A percentile compares a stretch with the other conserved stretches of the same genome.
Conservation (phyloP, 768 basidiomycete species). For the Naganishia friedmannii region DNA sequence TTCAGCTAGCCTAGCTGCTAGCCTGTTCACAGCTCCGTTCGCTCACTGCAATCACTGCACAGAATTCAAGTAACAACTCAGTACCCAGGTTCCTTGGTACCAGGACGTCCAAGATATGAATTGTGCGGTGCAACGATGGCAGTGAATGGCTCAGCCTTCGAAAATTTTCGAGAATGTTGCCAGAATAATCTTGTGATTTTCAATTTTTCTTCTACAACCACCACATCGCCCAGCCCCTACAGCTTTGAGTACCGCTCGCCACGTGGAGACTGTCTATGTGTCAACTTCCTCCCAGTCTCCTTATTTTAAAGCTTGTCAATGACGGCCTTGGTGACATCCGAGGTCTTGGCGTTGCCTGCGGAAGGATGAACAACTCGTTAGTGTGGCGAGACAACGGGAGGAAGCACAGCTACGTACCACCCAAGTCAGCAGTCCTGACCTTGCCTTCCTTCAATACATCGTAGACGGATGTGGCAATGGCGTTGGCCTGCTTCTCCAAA, state of each 20-base stretch:
- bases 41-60: too few species aligned
- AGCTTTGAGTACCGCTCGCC: conserved; percentile 6
- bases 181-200: conserved; percentile 12
- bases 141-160: not conserved
- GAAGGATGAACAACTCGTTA: conserved; percentile 16
- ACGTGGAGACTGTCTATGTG: not conserved
- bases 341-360: conserved; percentile 79
- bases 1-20: not conserved
- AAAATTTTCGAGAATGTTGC: not conserved
- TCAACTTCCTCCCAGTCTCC: not conserved
- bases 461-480: conserved; percentile 86
- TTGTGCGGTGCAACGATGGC: not conserved
- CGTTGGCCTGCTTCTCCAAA: conserved; percentile 88
- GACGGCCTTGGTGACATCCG: conserved; percentile 89
- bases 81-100: too few species aligned
- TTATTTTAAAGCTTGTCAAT: conserved; percentile 67
- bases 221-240: conserved; percentile 12
- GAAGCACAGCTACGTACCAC: conserved; percentile 61
- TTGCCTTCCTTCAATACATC: conserved; percentile 84
- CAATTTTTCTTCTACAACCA: conserved; percentile 13
- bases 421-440: conserved; percentile 91
- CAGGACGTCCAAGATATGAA: too few species aligned
- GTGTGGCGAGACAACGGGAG: conserved; percentile 23
- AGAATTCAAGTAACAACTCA: too few species aligned
- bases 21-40: too few species aligned